Evolutionary conservation across 1,284 basidiomycete species (phyloP).

Genomic region (Bondarzewia mesenterica): DNA sequence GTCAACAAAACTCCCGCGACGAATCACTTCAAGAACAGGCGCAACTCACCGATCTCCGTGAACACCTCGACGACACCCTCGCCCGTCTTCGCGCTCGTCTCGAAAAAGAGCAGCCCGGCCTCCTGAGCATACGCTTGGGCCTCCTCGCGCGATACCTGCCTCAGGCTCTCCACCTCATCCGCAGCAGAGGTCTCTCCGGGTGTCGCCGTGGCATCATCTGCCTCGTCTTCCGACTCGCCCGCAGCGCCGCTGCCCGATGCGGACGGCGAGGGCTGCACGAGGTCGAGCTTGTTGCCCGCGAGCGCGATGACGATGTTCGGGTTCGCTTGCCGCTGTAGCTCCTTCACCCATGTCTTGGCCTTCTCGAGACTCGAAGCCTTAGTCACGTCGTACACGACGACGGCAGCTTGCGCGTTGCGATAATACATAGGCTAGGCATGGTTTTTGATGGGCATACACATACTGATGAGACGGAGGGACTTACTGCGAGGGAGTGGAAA

Average conservation of each 20-base stretch:
- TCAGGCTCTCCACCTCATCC: conserved; percentile 60
- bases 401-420: conserved; percentile 95
- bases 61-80: conserved; percentile 96
- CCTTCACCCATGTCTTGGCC: conserved; percentile 99
- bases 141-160: conserved; percentile 90
- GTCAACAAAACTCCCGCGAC: conserved; percentile 4
- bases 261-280: conserved; percentile 68
- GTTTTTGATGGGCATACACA: conserved; percentile 4
- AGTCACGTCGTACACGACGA: conserved; percentile 97
- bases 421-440: conserved; percentile 87
- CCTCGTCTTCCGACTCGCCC: conserved; percentile 59
- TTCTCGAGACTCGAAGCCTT: conserved; percentile 94
- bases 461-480: conserved; percentile 21
- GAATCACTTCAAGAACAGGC: conserved; percentile 6
- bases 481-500: conserved; percentile 85
- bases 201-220: conserved; percentile 82
- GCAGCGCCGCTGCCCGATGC: conserved; percentile 35
- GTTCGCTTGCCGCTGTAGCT: conserved; percentile 97
- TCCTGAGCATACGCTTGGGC: conserved; percentile 96
- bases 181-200: conserved; percentile 47
- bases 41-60: conserved; percentile 85
- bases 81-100: conserved; percentile 97
- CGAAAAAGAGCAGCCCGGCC: conserved; percentile 90
- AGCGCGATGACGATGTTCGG: conserved; percentile 98
- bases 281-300: conserved; percentile 93